Evolutionary conservation across 2,329 filamentous ascomycete species (phyloP).

Genomic region (Mariannaea sp.): DNA sequence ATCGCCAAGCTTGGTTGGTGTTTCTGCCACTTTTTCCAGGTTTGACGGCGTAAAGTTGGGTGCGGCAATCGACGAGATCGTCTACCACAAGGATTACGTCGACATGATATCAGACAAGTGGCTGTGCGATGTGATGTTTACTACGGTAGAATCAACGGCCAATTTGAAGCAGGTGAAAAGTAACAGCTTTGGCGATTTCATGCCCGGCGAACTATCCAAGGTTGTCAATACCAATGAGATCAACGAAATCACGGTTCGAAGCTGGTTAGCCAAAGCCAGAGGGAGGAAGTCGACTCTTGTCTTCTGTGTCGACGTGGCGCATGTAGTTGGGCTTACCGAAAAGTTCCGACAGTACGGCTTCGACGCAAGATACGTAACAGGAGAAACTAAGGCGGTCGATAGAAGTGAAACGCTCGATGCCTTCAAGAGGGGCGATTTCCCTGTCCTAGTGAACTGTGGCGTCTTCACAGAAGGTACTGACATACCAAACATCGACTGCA

Average conservation of each 20-base stretch:
- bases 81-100: slow-evolving; percentile 81
- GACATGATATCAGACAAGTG: slow-evolving; percentile 83
- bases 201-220: slow-evolving; percentile 73
- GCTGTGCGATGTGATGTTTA: slow-evolving; percentile 91
- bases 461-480: slow-evolving; percentile 98
- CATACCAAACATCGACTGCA: slow-evolving; percentile 95
- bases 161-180: slow-evolving; percentile 74
- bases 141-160: slow-evolving; percentile 82
- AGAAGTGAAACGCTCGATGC: slow-evolving; percentile 72
- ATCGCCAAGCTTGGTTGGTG: slow-evolving; percentile 76
- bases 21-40: slow-evolving; percentile 79
- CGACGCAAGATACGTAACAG: slow-evolving; percentile 86
- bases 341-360: slow-evolving; percentile 78
- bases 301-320: slow-evolving; percentile 90
- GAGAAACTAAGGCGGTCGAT: slow-evolving; percentile 72
- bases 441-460: slow-evolving; percentile 90
- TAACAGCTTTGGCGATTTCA: slow-evolving; percentile 74
- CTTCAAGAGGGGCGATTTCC: slow-evolving; percentile 78
- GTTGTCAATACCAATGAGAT: slow-evolving; percentile 81
- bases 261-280: slow-evolving; percentile 79
- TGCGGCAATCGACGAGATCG: slow-evolving; percentile 88
- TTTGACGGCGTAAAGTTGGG: slow-evolving; percentile 85
- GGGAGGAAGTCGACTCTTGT: slow-evolving; percentile 83
- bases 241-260: slow-evolving; percentile 83
- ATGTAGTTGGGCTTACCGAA: slow-evolving; percentile 75